Percentiles rank a stretch among this genome's conserved stretches.
Conservation (phyloP, 2,329 filamentous ascomycete genomes). For the Pseudogymnoascus sp. region DNA sequence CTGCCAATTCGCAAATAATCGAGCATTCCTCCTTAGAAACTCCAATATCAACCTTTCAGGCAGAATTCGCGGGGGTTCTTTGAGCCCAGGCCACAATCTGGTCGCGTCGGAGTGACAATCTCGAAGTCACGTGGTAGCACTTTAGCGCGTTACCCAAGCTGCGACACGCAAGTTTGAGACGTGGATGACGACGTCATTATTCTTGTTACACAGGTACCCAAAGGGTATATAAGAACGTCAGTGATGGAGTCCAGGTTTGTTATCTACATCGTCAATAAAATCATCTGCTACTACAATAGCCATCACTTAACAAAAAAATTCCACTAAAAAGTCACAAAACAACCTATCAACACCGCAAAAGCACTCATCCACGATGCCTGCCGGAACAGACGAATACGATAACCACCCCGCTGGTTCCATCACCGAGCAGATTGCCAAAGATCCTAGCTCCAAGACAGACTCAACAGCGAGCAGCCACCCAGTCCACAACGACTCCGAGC, state of each 20-base stretch:
- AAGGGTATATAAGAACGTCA: constrained; percentile 3
- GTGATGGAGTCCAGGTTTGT: not conserved
- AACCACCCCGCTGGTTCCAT: constrained; percentile 24
- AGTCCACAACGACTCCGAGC: constrained; percentile 28
- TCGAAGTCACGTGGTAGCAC: not conserved
- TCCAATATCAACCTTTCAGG: not conserved
- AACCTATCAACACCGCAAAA: not conserved
- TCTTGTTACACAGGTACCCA: not conserved
- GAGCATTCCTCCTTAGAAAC: constrained; percentile 1
- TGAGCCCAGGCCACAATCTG: not conserved
- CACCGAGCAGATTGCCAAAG: constrained; percentile 31
- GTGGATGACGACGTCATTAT: not conserved
- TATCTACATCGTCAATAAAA: not conserved
- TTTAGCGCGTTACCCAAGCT: not conserved
- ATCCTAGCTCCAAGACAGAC: constrained; percentile 28
- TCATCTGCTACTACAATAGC: not conserved
- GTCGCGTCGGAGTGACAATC: not conserved
- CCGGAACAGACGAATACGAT: constrained; percentile 30
- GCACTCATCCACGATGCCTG: constrained; percentile 27
- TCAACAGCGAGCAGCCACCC: constrained; percentile 30
- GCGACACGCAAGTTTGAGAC: constrained; percentile 5
- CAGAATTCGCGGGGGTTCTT: not conserved
- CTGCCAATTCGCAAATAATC: not conserved
- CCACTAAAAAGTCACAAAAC: not conserved
- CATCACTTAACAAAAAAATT: not conserved